Evolutionary conservation across 495 filamentous ascomycete genomes (phyloP).

Genomic region (Lasiosphaeria miniovina): DNA sequence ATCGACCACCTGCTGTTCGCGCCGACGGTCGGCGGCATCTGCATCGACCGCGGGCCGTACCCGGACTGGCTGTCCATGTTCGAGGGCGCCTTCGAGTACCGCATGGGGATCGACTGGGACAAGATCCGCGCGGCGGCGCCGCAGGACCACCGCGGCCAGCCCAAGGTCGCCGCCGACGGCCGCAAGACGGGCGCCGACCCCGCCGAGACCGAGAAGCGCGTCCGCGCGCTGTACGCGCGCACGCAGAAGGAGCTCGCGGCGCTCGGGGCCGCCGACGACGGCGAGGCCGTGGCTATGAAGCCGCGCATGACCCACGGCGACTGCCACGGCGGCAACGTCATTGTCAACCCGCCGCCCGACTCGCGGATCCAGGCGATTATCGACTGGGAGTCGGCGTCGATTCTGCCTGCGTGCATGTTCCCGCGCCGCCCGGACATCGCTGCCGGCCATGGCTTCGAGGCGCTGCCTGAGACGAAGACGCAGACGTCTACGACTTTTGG

Average conservation of each 20-base stretch:
- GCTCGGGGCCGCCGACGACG: not conserved
- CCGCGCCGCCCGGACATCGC: not conserved
- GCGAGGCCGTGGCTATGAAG: not conserved
- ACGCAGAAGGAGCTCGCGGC: not conserved
- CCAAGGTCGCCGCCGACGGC: too few relatives aligned
- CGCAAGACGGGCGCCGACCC: too few relatives aligned
- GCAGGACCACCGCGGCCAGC: not conserved
- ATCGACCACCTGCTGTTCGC: conserved; percentile 1
- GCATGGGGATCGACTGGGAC: too few relatives aligned
- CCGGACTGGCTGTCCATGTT: not conserved
- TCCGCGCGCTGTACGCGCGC: not conserved
- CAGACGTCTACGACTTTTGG: too few relatives aligned
- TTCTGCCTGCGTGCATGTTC: conserved; percentile 2
- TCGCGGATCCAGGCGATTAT: not conserved
- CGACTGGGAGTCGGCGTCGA: conserved; percentile 6
- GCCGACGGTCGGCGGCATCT: not conserved
- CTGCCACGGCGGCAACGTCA: conserved; percentile 4
- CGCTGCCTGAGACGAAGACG: not conserved
- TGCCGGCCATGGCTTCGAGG: not conserved
- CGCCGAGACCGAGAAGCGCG: not conserved
- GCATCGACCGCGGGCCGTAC: conserved; percentile 1
- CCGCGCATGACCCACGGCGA: conserved; percentile 5
- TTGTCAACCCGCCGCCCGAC: not conserved
- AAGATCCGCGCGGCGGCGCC: not conserved
- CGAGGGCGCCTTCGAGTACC: not conserved